A percentile compares a stretch with the other conserved stretches of the same genome.
Evolutionary conservation across 176 grass and related monocot genomes (phyloP).

Genomic region (Oropetium thomaeum): DNA sequence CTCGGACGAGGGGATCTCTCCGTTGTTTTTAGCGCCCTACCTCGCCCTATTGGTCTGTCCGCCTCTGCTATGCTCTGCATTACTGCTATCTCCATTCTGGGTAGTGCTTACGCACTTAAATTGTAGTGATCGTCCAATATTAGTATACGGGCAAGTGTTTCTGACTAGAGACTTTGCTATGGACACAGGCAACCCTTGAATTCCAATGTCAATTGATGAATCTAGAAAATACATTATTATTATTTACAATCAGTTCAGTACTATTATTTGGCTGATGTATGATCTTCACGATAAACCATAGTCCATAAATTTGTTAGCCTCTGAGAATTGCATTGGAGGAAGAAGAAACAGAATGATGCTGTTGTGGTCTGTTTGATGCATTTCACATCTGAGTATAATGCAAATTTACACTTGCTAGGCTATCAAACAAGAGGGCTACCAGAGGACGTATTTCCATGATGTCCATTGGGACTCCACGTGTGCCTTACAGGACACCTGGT

Average conservation of each 20-base stretch:
- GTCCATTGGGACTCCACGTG: conserved; percentile 69
- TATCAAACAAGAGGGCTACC: conserved; percentile 52
- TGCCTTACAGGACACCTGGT: conserved; percentile 71
- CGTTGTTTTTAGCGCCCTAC: too few species aligned
- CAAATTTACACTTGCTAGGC: conserved; percentile 27
- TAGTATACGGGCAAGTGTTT: not conserved
- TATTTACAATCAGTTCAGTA: not conserved
- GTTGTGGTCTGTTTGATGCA: not conserved
- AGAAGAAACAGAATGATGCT: not conserved
- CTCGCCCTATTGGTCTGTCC: too few species aligned
- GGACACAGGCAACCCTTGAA: not conserved
- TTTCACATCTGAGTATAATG: not conserved
- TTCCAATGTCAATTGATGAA: not conserved
- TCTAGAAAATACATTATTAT: too few species aligned
- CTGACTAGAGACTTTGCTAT: not conserved
- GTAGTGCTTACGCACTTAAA: not conserved
- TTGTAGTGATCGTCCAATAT: not conserved
- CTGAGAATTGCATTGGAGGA: not conserved
- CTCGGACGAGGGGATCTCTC: too few species aligned
- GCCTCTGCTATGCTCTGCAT: too few species aligned
- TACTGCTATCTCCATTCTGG: not conserved
- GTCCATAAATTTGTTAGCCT: too few species aligned
- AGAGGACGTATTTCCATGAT: conserved; percentile 67
- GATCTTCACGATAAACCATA: too few species aligned
- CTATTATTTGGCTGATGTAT: too few species aligned